These are phyloP conservation scores for Xylariales sp. DNA, from an alignment of 2,329 filamentous ascomycete genomes.

Conservation along the genomic window DNA sequence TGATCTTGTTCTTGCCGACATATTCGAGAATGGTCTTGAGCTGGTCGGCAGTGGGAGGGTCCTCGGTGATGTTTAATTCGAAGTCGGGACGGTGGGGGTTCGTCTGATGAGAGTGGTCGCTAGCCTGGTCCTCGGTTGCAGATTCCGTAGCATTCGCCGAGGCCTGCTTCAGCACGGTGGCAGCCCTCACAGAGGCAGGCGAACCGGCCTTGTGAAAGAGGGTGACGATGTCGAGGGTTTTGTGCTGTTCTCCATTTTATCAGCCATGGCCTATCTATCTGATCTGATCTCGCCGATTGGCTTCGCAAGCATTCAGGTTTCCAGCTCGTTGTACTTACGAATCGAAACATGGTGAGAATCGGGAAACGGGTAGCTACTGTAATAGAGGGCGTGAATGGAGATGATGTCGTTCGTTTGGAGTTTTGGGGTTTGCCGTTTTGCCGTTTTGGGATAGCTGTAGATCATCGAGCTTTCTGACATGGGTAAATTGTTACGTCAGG, in stretches of 20 bases:
- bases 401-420: constrained; percentile 27
- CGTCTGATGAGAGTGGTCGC: constrained; percentile 71
- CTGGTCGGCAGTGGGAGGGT: constrained; percentile 83
- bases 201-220: constrained; percentile 90
- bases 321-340: constrained; percentile 30
- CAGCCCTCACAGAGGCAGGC: constrained; percentile 77
- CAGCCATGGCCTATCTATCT: constrained; percentile 5
- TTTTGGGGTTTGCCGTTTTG: constrained; percentile 28
- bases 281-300: not conserved
- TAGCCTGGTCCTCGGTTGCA: constrained; percentile 80
- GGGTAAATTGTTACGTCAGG: not conserved
- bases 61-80: constrained; percentile 86
- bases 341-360: constrained; percentile 38
- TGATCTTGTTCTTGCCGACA: constrained; percentile 71
- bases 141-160: constrained; percentile 75
- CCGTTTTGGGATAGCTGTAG: constrained; percentile 40
- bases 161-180: constrained; percentile 82
- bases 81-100: constrained; percentile 72
- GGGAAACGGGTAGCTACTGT: not conserved
- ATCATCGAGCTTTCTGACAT: not conserved
- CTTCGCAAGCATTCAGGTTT: not conserved
- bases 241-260: constrained; percentile 64
- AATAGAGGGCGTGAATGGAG: constrained; percentile 5
- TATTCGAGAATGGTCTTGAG: constrained; percentile 87
- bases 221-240: constrained; percentile 89